Base-by-base conservation (phyloP, 2,329 filamentous ascomycete genomes). In the Monosporascus cannonballus region DNA sequence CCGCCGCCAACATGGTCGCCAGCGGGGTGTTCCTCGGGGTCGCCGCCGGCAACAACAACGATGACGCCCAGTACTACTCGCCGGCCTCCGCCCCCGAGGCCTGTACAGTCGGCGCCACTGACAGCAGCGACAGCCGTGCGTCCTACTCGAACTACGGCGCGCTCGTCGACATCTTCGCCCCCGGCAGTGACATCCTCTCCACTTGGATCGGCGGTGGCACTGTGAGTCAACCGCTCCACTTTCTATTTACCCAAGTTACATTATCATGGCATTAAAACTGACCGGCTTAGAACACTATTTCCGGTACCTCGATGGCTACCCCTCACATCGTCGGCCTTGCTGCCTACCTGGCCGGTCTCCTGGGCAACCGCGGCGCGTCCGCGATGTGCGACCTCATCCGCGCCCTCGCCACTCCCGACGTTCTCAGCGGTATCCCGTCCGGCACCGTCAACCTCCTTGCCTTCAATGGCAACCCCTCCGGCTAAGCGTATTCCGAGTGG, bases 291-390 rank as follows among this genome's bases (percentile, higher is more conserved):
- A 69, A 69, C 47, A 73, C 63, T 25, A 73, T 83, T 60, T 77
- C 73, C 17, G 84, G 83, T 30, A 86, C 84, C 6, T 82, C 76
- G 37, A 85, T 85, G 82, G 79, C 83, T 2, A 71, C 75, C 4
- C 83, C 83, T 0, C 82, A 85, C 61, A 72, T 86, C 50, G 73
- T 79, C 22, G 84, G 84, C 11, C 65, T 86, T 17, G 80, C 76
- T 14, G 73, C 79, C 17, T 85, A 85, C 63, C 65, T 85, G 27
- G 62, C 78, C 54, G 69, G 63, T 9, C 65, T 77, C 2, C 73
- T 79, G 62, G 61, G 64, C 27, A 56, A 63, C 44, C 58, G 57
- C 7, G 71, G 69, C 17, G 76, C 79, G 0, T 66, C 59, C 42
- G 67, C 66, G 44, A 70, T 80, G 30, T 73, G 73, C 61, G 48